phyloP scores from a whole-genome alignment of 805 yeast species.

The Teunomyces pallodes region DNA sequence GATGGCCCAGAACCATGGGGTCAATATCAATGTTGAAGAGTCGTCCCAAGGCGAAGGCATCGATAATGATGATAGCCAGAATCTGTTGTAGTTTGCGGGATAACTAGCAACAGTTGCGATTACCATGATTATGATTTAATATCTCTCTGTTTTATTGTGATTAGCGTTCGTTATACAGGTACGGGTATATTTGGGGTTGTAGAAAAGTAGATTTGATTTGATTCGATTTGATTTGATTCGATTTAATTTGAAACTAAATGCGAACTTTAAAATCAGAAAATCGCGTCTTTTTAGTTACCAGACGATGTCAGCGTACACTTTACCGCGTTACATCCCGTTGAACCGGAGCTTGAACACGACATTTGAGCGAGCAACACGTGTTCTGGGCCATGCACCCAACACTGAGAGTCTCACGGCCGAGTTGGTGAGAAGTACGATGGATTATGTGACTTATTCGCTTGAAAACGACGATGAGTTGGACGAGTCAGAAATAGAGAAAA shows the following conservation, averaged over 20 bases:
- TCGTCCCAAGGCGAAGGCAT: slow-evolving; percentile 6
- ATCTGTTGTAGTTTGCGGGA: slow-evolving; percentile 3
- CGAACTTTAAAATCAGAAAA: neutral
- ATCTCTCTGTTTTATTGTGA: too few relatives aligned
- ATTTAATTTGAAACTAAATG: neutral
- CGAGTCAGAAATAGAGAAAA: neutral
- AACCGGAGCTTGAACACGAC: slow-evolving; percentile 4
- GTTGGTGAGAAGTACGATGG: slow-evolving; percentile 2
- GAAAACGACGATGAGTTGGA: slow-evolving; percentile 3
- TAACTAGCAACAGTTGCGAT: neutral
- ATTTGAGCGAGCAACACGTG: slow-evolving; percentile 6
- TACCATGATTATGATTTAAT: too few relatives aligned
- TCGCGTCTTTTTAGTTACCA: neutral
- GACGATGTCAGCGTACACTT: neutral
- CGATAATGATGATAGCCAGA: slow-evolving; percentile 3
- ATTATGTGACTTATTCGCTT: slow-evolving; percentile 6
- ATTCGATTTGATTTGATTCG: too few relatives aligned
- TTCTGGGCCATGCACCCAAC: slow-evolving; percentile 3
- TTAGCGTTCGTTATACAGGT: too few relatives aligned
- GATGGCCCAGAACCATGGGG: slow-evolving; percentile 2
- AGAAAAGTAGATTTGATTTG: too few relatives aligned
- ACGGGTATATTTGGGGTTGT: too few relatives aligned
- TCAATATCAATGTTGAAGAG: slow-evolving; percentile 5
- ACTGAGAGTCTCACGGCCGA: slow-evolving; percentile 2
- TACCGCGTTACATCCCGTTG: slow-evolving; percentile 6